Percentiles rank a stretch among this genome's conserved stretches.
Evolutionary conservation across 768 basidiomycete species (phyloP).

Genomic region (Mycena latifolia): DNA sequence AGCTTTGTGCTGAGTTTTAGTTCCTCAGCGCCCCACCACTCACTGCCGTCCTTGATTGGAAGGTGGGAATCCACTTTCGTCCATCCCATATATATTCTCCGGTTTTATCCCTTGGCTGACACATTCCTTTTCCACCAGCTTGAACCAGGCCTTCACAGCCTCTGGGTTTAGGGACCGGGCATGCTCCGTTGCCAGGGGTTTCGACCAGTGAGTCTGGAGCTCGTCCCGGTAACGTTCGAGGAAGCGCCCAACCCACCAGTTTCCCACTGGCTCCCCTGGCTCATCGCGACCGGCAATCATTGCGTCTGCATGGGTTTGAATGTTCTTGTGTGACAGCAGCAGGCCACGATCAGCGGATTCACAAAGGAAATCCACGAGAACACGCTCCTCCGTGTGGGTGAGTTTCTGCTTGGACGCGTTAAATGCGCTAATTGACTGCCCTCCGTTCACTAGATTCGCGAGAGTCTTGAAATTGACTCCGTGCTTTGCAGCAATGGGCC

Average conservation of each 20-base stretch:
- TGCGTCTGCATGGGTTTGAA: background rate
- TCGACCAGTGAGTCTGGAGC: constrained; percentile 2
- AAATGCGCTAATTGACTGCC: constrained; percentile 39
- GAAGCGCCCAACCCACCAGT: background rate
- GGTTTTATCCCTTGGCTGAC: constrained; percentile 7
- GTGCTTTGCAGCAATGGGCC: too few relatives aligned
- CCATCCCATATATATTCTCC: constrained; percentile 35
- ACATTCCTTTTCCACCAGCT: constrained; percentile 1
- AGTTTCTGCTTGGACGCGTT: constrained; percentile 44
- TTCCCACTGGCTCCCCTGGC: background rate
- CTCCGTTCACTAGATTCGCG: too few relatives aligned
- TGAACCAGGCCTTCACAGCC: constrained; percentile 26
- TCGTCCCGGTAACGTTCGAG: background rate
- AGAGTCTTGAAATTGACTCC: too few relatives aligned
- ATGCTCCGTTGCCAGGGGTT: background rate
- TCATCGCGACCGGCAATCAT: background rate
- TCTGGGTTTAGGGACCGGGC: constrained; percentile 26
- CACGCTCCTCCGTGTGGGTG: constrained; percentile 40
- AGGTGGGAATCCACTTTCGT: constrained; percentile 20
- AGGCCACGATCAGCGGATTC: background rate
- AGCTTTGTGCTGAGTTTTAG: constrained; percentile 8
- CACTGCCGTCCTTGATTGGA: background rate
- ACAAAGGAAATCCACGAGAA: background rate
- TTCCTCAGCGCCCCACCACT: background rate
- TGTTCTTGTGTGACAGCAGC: background rate